These are phyloP conservation scores for Pseudopyrenochaeta lycopersici DNA, from an alignment of 2,329 filamentous ascomycete species.

Conservation along the genomic window DNA sequence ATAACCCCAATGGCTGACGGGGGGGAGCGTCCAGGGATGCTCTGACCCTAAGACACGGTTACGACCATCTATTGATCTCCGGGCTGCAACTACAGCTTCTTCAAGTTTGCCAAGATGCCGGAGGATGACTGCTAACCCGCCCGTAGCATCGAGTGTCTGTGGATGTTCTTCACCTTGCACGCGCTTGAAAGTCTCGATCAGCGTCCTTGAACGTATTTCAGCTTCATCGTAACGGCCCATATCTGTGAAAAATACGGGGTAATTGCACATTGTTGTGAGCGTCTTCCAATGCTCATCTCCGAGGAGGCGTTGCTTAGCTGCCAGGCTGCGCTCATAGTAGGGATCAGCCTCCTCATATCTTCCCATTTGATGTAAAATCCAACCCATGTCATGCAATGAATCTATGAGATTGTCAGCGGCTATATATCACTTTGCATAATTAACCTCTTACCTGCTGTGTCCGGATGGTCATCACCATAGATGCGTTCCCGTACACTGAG, in stretches of 20 bases:
- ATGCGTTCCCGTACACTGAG: conserved; percentile 8
- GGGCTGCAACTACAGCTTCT: conserved; percentile 12
- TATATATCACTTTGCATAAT: too few species aligned
- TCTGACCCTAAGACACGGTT: conserved; percentile 13
- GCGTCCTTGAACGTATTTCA: conserved; percentile 1
- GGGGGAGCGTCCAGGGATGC: conserved; percentile 15
- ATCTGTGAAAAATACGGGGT: conserved; percentile 17
- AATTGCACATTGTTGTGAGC: conserved; percentile 17
- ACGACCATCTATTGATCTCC: conserved; percentile 12
- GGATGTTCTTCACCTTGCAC: conserved; percentile 14
- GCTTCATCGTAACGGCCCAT: conserved; percentile 13
- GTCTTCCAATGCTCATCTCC: conserved; percentile 17
- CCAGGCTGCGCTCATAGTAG: conserved; percentile 10
- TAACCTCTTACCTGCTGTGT: conserved; percentile 10
- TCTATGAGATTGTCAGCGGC: too few species aligned
- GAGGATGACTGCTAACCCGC: conserved; percentile 13
- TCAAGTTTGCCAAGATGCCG: conserved; percentile 15
- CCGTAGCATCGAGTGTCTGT: conserved; percentile 17
- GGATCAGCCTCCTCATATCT: conserved; percentile 14
- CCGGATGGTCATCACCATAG: conserved; percentile 18
- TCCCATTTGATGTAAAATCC: conserved; percentile 19
- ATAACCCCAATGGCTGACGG: conserved; percentile 11
- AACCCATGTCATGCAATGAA: conserved; percentile 16
- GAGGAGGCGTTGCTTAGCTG: conserved; percentile 10
- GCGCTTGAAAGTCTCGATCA: conserved; percentile 13